phyloP scores from a whole-genome alignment of 2,329 filamentous ascomycete genomes.

The Sarocladiaceae sp. region DNA sequence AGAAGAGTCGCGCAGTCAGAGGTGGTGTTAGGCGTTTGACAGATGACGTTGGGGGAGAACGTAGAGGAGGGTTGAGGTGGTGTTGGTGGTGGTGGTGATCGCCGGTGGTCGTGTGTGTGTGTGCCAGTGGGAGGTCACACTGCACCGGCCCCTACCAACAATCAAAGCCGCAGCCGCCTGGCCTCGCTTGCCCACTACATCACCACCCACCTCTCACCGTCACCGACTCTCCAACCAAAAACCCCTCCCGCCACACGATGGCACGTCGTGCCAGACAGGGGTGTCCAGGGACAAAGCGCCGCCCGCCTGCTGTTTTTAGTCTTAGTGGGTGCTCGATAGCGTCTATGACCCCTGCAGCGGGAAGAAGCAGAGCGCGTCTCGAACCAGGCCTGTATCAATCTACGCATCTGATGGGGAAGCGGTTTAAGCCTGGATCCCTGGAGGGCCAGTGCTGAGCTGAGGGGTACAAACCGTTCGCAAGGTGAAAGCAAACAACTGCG shows the following conservation, averaged over 20 bases:
- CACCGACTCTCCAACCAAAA: slow-evolving; percentile 3
- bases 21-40: not conserved
- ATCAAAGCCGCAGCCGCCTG: too few relatives aligned
- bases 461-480: too few relatives aligned
- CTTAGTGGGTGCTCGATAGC: slow-evolving; percentile 2
- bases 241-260: not conserved
- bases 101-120: not conserved
- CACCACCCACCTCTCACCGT: not conserved
- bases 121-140: not conserved
- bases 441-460: not conserved
- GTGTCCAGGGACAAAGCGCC: not conserved
- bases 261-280: not conserved
- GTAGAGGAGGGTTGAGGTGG: slow-evolving; percentile 6
- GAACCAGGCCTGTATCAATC: not conserved
- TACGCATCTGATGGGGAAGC: not conserved
- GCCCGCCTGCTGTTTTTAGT: slow-evolving; percentile 1
- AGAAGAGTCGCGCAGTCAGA: not conserved
- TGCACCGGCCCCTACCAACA: not conserved
- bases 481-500: too few relatives aligned
- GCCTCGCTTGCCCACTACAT: too few relatives aligned
- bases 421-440: not conserved
- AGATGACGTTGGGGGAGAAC: slow-evolving; percentile 4
- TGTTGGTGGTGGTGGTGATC: slow-evolving; percentile 4
- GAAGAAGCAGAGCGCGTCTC: not conserved
- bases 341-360: not conserved